phyloP scores from a whole-genome alignment of 805 yeast genomes.

The Saccharomyces mikatae region DNA sequence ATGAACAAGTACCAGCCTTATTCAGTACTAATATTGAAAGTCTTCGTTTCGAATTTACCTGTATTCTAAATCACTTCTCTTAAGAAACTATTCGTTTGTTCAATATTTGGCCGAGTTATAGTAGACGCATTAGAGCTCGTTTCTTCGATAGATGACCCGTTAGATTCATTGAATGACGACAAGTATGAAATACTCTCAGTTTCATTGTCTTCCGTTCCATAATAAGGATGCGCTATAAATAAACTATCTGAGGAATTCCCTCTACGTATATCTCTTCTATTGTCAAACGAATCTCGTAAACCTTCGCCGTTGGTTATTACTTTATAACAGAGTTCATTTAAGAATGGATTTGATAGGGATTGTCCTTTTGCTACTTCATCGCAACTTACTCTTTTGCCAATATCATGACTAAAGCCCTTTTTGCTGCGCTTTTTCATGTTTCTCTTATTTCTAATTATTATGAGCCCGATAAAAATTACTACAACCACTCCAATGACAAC shows the following conservation, averaged over 20 bases:
- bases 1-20: not conserved
- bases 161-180: not conserved
- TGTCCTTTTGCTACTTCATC: not conserved
- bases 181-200: not conserved
- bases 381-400: not conserved
- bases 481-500: not conserved
- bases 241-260: not conserved
- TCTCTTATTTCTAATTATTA: not conserved
- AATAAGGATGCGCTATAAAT: not conserved
- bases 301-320: not conserved
- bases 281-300: not conserved
- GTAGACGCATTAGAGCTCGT: not conserved
- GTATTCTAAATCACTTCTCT: constrained; percentile 1
- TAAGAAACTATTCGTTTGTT: not conserved
- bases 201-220: not conserved
- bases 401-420: not conserved
- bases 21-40: not conserved
- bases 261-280: not conserved
- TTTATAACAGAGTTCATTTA: not conserved
- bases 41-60: not conserved
- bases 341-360: not conserved
- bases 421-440: not conserved
- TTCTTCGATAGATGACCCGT: not conserved
- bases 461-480: not conserved
- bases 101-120: not conserved